Evolutionary conservation across 768 basidiomycete species (phyloP), one percentile per base, ranked within the genome.

Genomic region (Pleurotus pulmonarius): DNA sequence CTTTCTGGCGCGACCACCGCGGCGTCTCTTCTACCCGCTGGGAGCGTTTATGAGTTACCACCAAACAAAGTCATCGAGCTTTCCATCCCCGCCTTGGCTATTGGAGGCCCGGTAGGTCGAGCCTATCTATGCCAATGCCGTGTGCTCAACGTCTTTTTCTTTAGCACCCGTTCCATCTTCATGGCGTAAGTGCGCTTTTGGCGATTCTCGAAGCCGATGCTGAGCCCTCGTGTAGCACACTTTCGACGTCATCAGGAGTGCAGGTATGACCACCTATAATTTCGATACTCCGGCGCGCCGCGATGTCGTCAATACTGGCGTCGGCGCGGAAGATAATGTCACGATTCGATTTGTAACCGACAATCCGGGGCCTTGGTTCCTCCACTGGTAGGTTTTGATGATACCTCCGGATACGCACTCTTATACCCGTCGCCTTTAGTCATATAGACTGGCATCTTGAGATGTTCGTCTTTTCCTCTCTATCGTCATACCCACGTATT

Each of bases 401-500:
- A n/a, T n/a, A n/a, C n/a, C n/a, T n/a, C n/a, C n/a, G n/a, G n/a
- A n/a, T n/a, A n/a, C n/a, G n/a, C n/a, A n/a, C n/a, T n/a, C n/a
- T n/a, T n/a, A n/a, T n/a, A n/a, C n/a, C n/a, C n/a, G n/a, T n/a
- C n/a, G n/a, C n/a, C n/a, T n/a, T n/a, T n/a, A n/a, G 78, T 56
- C 80, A 82, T 60, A 82, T 82, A 54, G 79, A 82, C 56, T 82
- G 77, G 72, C 82, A 83, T 68, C 63, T 82, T 6, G 66, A 75
- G 12, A 62, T 64, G 74, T 76, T 61, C 57, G 75, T 60, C 16
- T 37, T 6, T 11, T 11, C 11, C 29, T 29, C 9, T 29, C 29
- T 2, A 7, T n/a, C n/a, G n/a, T n/a, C n/a, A n/a, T n/a, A n/a
- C n/a, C n/a, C n/a, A n/a, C n/a, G n/a, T n/a, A n/a, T n/a, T n/a